Base-by-base conservation (phyloP, 106 monocot species). In the Gastrodia elata region DNA sequence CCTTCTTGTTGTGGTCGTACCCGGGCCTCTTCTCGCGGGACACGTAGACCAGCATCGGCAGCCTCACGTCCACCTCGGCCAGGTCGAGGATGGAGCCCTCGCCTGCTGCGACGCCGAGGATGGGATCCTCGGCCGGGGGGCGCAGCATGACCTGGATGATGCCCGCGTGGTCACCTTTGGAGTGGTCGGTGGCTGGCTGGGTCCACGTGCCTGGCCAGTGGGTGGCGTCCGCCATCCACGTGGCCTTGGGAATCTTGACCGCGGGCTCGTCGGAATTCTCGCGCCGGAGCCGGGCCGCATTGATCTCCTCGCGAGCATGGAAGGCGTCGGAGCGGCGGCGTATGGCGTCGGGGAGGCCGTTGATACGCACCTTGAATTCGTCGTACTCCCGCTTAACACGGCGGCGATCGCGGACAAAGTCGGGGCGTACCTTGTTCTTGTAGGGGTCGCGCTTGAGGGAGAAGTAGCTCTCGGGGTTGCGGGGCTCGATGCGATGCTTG, bases 391-490 rank as follows among this genome's bases (percentile, higher is more conserved):
- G 65, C 76, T 87, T 87, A 11, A 81, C 64, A 10, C 83, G 37
- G 34, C 87, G 78, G 75, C 87, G 71, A 38, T 84, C 87, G 71
- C 79, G 78, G 28, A 87, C 87, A 25, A 87, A 87, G 75, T 87
- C 87, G 2, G 75, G 39, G 4, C 77, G 80, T 13, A 87, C 80
- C 64, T 87, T 83, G 74, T 80, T 81, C 77, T 83, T 87, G 64
- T 80, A 86, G 34, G 83, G 86, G 73, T 83, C 86, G 38, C 80
- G 75, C 77, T 87, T 87, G 32, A 87, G 42, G 38, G 34, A 69
- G 52, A 87, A 87, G 77, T 87, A 87, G 71, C 75, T 81, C 35
- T 87, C 87, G 4, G 83, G 87, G 68, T 87, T 87, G 5, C 87
- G 78, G 2, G 83, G 87, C 49, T 87, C 87, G 16, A 84, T 83